Conservation (phyloP, 345 rosid species). For the Aquilaria yunnanensis region DNA sequence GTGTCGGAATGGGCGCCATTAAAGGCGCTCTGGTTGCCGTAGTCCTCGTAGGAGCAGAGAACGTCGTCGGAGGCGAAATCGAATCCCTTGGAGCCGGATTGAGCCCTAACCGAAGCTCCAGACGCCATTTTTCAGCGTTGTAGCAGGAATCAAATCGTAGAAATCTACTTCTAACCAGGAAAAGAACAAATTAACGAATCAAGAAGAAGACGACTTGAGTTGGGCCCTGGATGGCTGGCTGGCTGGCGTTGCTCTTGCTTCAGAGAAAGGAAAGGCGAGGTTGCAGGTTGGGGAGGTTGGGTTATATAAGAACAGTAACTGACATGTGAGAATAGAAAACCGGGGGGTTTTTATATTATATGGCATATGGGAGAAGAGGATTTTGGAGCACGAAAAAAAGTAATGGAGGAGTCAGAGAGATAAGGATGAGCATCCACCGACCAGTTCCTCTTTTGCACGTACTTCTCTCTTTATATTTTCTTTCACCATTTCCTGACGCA, state of each 20-base stretch:
- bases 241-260: not conserved
- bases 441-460: not conserved
- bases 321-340: not conserved
- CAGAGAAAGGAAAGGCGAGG: not conserved
- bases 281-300: not conserved
- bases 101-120: slow-evolving; percentile 39
- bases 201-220: not conserved
- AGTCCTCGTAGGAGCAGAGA: slow-evolving; percentile 64
- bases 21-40: slow-evolving; percentile 36
- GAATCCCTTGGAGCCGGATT: slow-evolving; percentile 44
- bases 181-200: not conserved
- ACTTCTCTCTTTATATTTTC: not conserved
- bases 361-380: not conserved
- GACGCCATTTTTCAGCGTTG: slow-evolving; percentile 33
- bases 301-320: not conserved
- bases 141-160: not conserved
- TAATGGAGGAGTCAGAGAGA: not conserved
- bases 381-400: not conserved
- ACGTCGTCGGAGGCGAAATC: slow-evolving; percentile 67
- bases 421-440: slow-evolving; percentile 3
- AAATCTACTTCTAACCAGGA: not conserved
- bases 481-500: no score
- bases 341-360: not conserved
- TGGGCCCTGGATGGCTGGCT: not conserved
- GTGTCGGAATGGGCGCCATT: slow-evolving; percentile 45